These are phyloP conservation scores for Diaporthe nobilis DNA, from an alignment of 2,329 filamentous ascomycete species.

Conservation along the genomic window DNA sequence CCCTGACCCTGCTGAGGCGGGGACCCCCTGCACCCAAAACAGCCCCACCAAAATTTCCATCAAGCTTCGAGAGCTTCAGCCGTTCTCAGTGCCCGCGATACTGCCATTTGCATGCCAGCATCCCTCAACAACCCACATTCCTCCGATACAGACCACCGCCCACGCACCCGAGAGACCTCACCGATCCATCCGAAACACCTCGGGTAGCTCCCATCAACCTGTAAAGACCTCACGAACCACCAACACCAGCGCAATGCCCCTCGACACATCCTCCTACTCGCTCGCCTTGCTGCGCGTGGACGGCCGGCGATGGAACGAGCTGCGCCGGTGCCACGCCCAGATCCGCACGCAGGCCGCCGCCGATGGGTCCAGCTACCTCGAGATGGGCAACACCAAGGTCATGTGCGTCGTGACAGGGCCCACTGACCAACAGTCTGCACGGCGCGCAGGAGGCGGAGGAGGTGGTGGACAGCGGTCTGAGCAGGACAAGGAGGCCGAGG, in stretches of 20 bases:
- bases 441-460: conserved; percentile 61
- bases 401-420: conserved; percentile 94
- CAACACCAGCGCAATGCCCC: conserved; percentile 76
- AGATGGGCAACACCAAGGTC: conserved; percentile 98
- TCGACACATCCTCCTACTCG: conserved; percentile 93
- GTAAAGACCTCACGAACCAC: too few relatives aligned
- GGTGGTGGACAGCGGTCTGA: conserved; percentile 50
- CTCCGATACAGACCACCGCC: background rate
- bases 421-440: conserved; percentile 68
- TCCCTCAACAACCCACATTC: background rate
- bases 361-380: conserved; percentile 92
- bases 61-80: conserved; percentile 31
- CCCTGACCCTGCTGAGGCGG: background rate
- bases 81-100: background rate
- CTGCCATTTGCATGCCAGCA: background rate
- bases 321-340: conserved; percentile 88
- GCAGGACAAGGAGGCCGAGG: conserved; percentile 69
- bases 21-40: background rate
- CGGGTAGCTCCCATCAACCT: background rate
- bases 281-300: conserved; percentile 87
- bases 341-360: conserved; percentile 93
- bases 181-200: too few relatives aligned
- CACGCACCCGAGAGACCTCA: background rate
- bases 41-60: conserved; percentile 38
- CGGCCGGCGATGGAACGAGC: conserved; percentile 95